phyloP scores from a whole-genome alignment of 108 stramenopile genomes.

The Ochromonas danica region DNA sequence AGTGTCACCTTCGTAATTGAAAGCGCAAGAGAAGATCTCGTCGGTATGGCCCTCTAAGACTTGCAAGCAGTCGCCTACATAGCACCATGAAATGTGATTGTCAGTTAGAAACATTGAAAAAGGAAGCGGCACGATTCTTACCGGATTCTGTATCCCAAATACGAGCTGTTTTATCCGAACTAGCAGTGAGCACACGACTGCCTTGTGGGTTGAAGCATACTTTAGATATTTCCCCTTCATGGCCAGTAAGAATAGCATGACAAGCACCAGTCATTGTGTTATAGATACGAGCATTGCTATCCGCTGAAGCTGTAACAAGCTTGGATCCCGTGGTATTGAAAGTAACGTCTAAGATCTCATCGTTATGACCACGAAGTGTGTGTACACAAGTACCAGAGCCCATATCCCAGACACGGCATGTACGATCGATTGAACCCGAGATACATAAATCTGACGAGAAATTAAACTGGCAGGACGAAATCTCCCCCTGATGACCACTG shows the following conservation, averaged over 20 bases:
- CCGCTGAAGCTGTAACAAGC: conserved; percentile 64
- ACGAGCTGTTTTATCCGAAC: conserved; percentile 61
- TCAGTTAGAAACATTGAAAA: conserved; percentile 47
- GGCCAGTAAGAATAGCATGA: conserved; percentile 65
- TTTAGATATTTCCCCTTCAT: conserved; percentile 70
- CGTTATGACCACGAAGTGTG: conserved; percentile 67
- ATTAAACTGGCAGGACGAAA: conserved; percentile 59
- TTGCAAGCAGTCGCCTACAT: conserved; percentile 8
- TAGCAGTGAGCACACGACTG: conserved; percentile 57
- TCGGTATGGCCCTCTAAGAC: conserved; percentile 66
- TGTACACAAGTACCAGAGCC: conserved; percentile 57
- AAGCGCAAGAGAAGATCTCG: conserved; percentile 66
- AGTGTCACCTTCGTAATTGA: conserved; percentile 68
- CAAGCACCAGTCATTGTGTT: conserved; percentile 67
- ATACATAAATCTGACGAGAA: conserved; percentile 57
- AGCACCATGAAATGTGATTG: not conserved
- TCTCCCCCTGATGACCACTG: conserved; percentile 65
- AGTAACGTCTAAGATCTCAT: conserved; percentile 66
- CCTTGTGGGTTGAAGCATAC: conserved; percentile 59
- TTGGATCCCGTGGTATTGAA: conserved; percentile 62
- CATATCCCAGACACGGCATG: conserved; percentile 67
- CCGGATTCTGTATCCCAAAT: conserved; percentile 65
- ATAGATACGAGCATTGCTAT: conserved; percentile 64
- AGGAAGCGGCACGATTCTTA: no score
- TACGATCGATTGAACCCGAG: conserved; percentile 59